phyloP scores from a whole-genome alignment of 2,329 filamentous ascomycete species.

The Scortechinia acanthostroma region DNA sequence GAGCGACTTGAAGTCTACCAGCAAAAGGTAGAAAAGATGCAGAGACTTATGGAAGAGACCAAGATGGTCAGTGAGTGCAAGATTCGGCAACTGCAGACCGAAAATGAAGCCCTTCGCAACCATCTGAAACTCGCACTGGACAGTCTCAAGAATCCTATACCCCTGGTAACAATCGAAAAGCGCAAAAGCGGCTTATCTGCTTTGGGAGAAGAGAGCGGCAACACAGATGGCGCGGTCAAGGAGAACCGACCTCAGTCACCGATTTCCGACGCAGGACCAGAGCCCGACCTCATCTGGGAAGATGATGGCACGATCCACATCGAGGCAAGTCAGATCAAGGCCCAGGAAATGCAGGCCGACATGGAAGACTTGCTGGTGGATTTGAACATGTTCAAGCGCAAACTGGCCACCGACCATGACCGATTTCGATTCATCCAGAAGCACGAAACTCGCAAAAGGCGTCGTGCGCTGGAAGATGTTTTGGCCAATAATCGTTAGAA shows the following conservation, averaged over 20 bases:
- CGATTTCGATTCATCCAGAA: not conserved
- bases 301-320: not conserved
- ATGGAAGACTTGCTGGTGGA: not conserved
- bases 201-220: not conserved
- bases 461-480: not conserved
- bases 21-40: conserved; percentile 79
- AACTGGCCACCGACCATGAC: not conserved
- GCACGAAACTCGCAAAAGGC: not conserved
- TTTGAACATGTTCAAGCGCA: conserved; percentile 2
- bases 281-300: not conserved
- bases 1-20: conserved; percentile 92
- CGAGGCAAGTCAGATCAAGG: not conserved
- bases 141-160: conserved; percentile 86
- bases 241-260: not conserved
- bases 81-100: conserved; percentile 79
- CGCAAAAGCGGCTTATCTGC: conserved; percentile 6
- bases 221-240: not conserved
- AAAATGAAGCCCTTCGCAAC: conserved; percentile 82
- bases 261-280: not conserved
- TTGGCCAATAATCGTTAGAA: not conserved
- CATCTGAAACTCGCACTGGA: conserved; percentile 82
- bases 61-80: conserved; percentile 86
- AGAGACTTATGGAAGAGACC: conserved; percentile 91
- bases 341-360: not conserved
- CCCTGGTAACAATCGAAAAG: conserved; percentile 24